Conservation (phyloP, 1,284 basidiomycete genomes). For the Abortiporus biennis region DNA sequence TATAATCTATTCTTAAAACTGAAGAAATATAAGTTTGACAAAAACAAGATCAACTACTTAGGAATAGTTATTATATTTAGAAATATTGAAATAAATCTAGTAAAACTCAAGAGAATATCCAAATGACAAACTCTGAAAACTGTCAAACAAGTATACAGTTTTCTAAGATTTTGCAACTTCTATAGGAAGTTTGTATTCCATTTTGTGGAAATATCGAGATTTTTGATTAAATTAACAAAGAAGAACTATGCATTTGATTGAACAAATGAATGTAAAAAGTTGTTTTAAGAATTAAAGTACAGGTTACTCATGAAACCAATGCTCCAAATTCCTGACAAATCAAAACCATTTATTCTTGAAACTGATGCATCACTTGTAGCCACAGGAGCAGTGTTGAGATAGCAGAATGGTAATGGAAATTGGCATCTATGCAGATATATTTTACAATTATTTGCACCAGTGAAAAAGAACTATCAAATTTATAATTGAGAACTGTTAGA, state of each 20-base stretch:
- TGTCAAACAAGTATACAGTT: conserved; percentile 24
- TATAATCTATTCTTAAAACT: too few relatives aligned
- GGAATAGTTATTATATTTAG: conserved; percentile 27
- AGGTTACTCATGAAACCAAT: too few relatives aligned
- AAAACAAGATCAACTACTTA: conserved; percentile 4
- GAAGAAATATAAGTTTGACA: conserved; percentile 34
- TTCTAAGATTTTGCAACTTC: too few relatives aligned
- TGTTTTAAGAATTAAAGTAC: background rate
- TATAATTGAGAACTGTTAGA: too few relatives aligned
- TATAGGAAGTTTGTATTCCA: too few relatives aligned
- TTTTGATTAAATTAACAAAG: conserved; percentile 36
- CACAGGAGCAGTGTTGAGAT: background rate
- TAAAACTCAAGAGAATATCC: conserved; percentile 29
- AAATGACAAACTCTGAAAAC: conserved; percentile 29
- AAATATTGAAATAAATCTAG: conserved; percentile 32
- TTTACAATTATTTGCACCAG: too few relatives aligned
- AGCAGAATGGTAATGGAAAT: too few relatives aligned
- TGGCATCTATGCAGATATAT: too few relatives aligned
- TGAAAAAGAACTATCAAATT: too few relatives aligned
- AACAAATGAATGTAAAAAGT: background rate
- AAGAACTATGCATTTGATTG: too few relatives aligned
- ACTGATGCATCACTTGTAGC: too few relatives aligned
- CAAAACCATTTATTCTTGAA: background rate
- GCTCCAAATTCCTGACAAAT: background rate
- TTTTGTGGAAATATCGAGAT: too few relatives aligned